A percentile compares a stretch with the other conserved stretches of the same genome.
Conservation (phyloP, 192 early-diverging fungal species). For the Backusella circina region DNA sequence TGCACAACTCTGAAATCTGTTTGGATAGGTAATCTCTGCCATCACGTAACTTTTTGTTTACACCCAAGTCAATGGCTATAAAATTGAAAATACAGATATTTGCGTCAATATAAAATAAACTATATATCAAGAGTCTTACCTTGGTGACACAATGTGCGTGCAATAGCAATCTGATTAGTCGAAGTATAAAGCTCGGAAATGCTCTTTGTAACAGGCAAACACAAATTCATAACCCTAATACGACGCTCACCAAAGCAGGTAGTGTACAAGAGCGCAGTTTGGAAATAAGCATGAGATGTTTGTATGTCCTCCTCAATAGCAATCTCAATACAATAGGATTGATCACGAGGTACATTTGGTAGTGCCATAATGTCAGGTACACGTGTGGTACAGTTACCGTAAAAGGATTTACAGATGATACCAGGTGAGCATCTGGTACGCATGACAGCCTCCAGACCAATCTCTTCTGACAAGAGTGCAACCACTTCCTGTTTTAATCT, state of each 20-base stretch:
- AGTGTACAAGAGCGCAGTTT: slow-evolving; percentile 66
- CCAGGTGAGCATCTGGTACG: slow-evolving; percentile 87
- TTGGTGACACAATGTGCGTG: slow-evolving; percentile 39
- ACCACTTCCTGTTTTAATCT: slow-evolving; percentile 76
- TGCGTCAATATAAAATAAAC: background rate
- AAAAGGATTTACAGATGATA: slow-evolving; percentile 42
- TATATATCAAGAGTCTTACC: slow-evolving; percentile 11
- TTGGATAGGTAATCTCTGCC: slow-evolving; percentile 73
- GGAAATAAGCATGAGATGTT: slow-evolving; percentile 54
- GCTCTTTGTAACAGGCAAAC: slow-evolving; percentile 55
- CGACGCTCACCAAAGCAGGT: slow-evolving; percentile 65
- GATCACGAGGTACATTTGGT: slow-evolving; percentile 68
- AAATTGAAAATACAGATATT: background rate
- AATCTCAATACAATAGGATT: slow-evolving; percentile 60
- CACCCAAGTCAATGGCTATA: slow-evolving; percentile 68
- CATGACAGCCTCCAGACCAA: slow-evolving; percentile 88
- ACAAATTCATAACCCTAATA: slow-evolving; percentile 62
- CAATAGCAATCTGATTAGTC: slow-evolving; percentile 57
- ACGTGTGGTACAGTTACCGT: slow-evolving; percentile 70
- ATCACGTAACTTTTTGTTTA: slow-evolving; percentile 74
- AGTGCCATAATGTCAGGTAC: slow-evolving; percentile 62
- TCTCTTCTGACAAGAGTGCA: slow-evolving; percentile 62
- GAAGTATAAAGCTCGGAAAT: slow-evolving; percentile 50
- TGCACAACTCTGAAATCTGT: slow-evolving; percentile 67
- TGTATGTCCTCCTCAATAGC: slow-evolving; percentile 55